Base-by-base conservation (phyloP, 441 rosid genomes). In the Macaranga tanarius region DNA sequence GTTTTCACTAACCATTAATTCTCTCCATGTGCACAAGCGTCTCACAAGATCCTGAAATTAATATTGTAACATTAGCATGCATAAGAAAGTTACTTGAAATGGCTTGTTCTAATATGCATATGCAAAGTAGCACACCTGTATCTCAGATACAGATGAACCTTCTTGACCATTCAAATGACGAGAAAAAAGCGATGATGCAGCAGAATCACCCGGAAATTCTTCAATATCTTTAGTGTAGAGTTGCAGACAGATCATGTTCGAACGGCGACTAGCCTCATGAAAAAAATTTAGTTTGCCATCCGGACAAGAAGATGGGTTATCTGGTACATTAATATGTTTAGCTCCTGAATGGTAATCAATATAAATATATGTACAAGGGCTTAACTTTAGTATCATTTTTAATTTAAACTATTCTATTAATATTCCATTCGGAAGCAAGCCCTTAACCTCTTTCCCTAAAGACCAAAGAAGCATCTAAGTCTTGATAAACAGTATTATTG, bases 21-120 rank as follows among this genome's bases (percentile, higher is more conserved):
- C 99, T 81, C 99, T 89, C 99, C 99, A 92, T 62, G 89, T 83
- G 77, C 97, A 95, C 65, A 95, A 62, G 72, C 88, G 79, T 78
- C 95, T 87, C 68, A 95, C 92, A 71, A 86, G 82, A 82, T 88
- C 92, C 88, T 95, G 95, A 82, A 85, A 67, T 31, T 67, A 56
- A 67, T 20, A 61, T 66, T 56, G 38, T 11, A 68, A 54, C n/a
- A 67, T 81, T 52, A 81, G 62, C 34, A 75, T 13, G 58, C 13
- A 60, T 13, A 56, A 31, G 12, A 75, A 73, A 40, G 69, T 56
- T 45, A 31, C 47, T 56, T n/a, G 45, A 44, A 74, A 44, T 44
- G 73, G 48, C 42, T 65, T 23, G 17, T 15, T 71, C 62, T n/a
- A 60, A 60, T 23, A 64, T 62, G 13, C 16, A 65, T 42, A 11